Base-by-base conservation (phyloP, 2,329 filamentous ascomycete genomes). In the Ascochyta viciae-villosae region DNA sequence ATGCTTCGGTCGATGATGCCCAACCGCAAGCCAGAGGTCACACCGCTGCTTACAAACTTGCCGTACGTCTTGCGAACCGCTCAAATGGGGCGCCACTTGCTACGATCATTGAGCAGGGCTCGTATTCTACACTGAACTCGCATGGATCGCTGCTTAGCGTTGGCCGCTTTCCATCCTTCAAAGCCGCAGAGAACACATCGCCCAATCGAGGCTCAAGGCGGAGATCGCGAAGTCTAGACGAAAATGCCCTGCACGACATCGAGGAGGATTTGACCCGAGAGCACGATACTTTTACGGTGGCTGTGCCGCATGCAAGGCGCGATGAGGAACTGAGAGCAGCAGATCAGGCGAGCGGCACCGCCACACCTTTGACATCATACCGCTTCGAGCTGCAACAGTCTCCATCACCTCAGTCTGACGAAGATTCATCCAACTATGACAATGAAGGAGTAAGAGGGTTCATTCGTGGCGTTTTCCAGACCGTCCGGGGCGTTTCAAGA, bases 41-140 rank as follows among this genome's bases (percentile, higher is more conserved):
- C 47, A 59, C 54, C 51, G 53, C 61, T 34, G 62, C 70, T 19
- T 65, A 67, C 55, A 67, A 67, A 52, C 56, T 67, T 55, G 61
- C 65, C 45, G 61, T 60, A 46, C 65, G 65, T n/a, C 60, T 66
- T 47, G 54, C 65, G 50, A 73, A 70, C 55, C 67, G 66, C 27
- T 57, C 49, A 50, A 71, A 74, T 60, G 74, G 73, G 49, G 74
- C 66, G 33, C 75, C 75, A 12, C 73, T 81, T n/a, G 75, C 74
- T 26, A 78, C 77, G 13, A 81, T 81, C 54, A 63, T 75, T 35
- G 78, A 81, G 63, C 76, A 76, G 46, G 69, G 66, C 55, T 81
- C 78, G 13, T 67, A 72, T 40, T 75, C 74, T 12, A 79, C 77
- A 9, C 66, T 81, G 23, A 68, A 71, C 40, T 76, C 76, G 8